Conservation (phyloP, 371 early-diverging fungal genomes). For the Mortierella sp. region DNA sequence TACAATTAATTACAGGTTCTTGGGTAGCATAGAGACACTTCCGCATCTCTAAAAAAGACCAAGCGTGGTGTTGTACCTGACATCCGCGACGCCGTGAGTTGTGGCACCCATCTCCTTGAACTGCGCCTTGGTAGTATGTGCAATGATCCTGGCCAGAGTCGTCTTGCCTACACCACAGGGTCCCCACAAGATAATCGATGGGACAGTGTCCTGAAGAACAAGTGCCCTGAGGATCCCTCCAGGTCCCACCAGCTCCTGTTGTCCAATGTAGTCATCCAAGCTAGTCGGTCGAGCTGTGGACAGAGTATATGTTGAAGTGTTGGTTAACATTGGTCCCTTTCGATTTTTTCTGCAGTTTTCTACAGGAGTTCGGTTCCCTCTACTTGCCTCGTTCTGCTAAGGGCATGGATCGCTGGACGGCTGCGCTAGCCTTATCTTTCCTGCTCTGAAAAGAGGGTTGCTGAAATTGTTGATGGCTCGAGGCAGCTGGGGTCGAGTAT, state of each 20-base stretch:
- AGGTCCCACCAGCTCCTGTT: slow-evolving; percentile 76
- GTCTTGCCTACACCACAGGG: slow-evolving; percentile 93
- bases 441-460: slow-evolving; percentile 13
- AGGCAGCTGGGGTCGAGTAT: neutral
- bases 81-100: slow-evolving; percentile 76
- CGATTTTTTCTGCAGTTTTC: no score
- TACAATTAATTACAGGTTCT: neutral
- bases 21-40: no score
- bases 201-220: slow-evolving; percentile 75
- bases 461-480: neutral
- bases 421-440: slow-evolving; percentile 35
- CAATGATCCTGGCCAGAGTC: slow-evolving; percentile 81
- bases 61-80: slow-evolving; percentile 50
- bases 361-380: neutral
- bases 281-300: slow-evolving; percentile 71
- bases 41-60: neutral
- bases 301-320: neutral
- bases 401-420: slow-evolving; percentile 48
- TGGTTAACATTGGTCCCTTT: no score
- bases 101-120: slow-evolving; percentile 84
- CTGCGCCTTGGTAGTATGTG: slow-evolving; percentile 70
- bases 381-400: slow-evolving; percentile 51
- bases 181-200: slow-evolving; percentile 80
- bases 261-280: slow-evolving; percentile 81
- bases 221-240: slow-evolving; percentile 72